Evolutionary conservation across 1,139 yeast genomes (phyloP).

Genomic region (Pichia sp.): DNA sequence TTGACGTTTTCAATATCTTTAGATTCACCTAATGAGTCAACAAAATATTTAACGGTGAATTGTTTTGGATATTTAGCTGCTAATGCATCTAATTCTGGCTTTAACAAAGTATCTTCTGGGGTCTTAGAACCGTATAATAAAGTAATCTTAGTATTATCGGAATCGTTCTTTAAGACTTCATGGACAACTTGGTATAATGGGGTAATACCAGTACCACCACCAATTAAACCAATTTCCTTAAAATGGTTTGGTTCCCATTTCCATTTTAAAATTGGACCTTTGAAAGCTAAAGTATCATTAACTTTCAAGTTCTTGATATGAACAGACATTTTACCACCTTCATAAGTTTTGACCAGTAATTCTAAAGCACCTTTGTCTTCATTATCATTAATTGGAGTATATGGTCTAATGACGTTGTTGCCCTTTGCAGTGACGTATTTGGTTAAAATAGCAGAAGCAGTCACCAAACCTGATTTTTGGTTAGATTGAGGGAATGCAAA

Average conservation of each 20-base stretch:
- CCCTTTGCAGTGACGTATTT: constrained; percentile 84
- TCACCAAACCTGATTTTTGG: constrained; percentile 68
- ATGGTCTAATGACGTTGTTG: constrained; percentile 86
- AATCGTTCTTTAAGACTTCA: constrained; percentile 63
- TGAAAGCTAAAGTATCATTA: constrained; percentile 80
- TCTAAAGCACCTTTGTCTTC: constrained; percentile 70
- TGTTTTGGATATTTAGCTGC: constrained; percentile 66
- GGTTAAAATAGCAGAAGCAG: constrained; percentile 76
- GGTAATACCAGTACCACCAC: constrained; percentile 96
- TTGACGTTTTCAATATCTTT: constrained; percentile 19
- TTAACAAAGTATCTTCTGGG: constrained; percentile 70
- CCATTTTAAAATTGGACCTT: constrained; percentile 94
- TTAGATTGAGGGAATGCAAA: constrained; percentile 68
- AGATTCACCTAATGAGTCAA: constrained; percentile 40
- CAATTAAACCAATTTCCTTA: constrained; percentile 73
- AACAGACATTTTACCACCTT: constrained; percentile 75
- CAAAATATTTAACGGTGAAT: constrained; percentile 70
- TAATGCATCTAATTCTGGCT: constrained; percentile 64
- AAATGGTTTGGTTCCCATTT: constrained; percentile 84
- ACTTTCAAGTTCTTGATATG: constrained; percentile 68
- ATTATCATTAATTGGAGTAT: constrained; percentile 81
- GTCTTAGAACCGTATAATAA: constrained; percentile 77
- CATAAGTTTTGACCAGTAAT: constrained; percentile 79
- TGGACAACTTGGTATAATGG: constrained; percentile 85
- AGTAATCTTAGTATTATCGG: constrained; percentile 78